phyloP scores from a whole-genome alignment of 148 eudicot species.

The Cornus florida region DNA sequence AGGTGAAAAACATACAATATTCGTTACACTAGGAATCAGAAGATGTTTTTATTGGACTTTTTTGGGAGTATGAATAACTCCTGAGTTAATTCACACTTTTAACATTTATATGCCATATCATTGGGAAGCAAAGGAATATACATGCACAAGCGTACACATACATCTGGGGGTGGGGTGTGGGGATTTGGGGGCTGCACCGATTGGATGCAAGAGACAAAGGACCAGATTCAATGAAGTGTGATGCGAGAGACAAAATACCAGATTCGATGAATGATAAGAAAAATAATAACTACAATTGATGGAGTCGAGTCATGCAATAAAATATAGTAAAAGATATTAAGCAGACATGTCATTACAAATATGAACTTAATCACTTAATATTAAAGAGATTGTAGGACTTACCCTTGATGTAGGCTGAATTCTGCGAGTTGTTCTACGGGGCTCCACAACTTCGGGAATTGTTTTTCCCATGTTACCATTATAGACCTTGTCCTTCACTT shows the following conservation, averaged over 20 bases:
- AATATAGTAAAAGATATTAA: not conserved
- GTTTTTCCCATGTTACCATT: slow-evolving; percentile 27
- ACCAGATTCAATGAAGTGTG: not conserved
- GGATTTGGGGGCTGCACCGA: too few relatives aligned
- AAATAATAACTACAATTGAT: not conserved
- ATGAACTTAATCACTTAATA: not conserved
- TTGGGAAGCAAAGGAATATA: too few relatives aligned
- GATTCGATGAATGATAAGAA: too few relatives aligned
- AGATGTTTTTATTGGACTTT: not conserved
- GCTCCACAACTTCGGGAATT: slow-evolving; percentile 51
- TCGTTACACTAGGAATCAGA: not conserved
- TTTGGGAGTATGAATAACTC: not conserved
- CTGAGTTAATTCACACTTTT: not conserved
- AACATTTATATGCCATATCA: not conserved
- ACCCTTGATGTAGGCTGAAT: slow-evolving; percentile 98
- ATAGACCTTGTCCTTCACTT: slow-evolving; percentile 38
- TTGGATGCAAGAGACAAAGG: not conserved
- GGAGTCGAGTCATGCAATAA: not conserved
- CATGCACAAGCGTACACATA: not conserved
- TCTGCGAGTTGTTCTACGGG: slow-evolving; percentile 89
- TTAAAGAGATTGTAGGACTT: slow-evolving; percentile 13
- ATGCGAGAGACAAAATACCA: too few relatives aligned
- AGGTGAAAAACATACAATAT: not conserved
- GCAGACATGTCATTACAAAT: not conserved
- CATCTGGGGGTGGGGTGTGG: not conserved